Evolutionary conservation across 371 early-diverging fungal species (phyloP).

Genomic region (Paraphysoderma sedebokerense): DNA sequence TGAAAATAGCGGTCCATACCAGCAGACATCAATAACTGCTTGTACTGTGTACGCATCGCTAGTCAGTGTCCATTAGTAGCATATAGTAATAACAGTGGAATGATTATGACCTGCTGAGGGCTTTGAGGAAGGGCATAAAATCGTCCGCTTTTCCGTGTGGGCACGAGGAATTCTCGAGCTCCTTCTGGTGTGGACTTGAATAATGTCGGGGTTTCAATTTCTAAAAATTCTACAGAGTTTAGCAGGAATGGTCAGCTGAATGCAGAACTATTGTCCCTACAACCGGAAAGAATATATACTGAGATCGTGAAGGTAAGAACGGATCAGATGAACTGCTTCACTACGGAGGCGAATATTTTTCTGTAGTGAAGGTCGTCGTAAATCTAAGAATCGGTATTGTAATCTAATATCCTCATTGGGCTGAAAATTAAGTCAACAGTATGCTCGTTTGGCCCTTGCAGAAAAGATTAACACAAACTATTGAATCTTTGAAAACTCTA

Average conservation of each 20-base stretch:
- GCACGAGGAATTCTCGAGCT: slow-evolving; percentile 81
- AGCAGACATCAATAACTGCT: slow-evolving; percentile 80
- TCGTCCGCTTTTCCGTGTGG: slow-evolving; percentile 52
- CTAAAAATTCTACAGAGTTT: slow-evolving; percentile 41
- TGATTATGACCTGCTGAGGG: slow-evolving; percentile 57
- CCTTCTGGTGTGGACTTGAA: slow-evolving; percentile 92
- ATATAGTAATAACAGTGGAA: background rate
- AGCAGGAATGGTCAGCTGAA: no score
- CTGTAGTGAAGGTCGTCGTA: slow-evolving; percentile 59
- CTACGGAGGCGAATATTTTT: slow-evolving; percentile 52
- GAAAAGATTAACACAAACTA: background rate
- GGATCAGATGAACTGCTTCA: slow-evolving; percentile 36
- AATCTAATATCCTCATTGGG: slow-evolving; percentile 66
- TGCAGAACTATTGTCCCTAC: no score
- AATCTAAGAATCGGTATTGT: slow-evolving; percentile 59
- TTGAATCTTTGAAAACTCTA: background rate
- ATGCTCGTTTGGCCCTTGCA: slow-evolving; percentile 3
- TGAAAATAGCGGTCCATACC: slow-evolving; percentile 84
- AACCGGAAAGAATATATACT: no score
- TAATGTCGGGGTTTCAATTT: slow-evolving; percentile 80
- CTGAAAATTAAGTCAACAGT: slow-evolving; percentile 11
- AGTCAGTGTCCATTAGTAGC: background rate
- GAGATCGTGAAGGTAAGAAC: slow-evolving; percentile 37
- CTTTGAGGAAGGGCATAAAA: slow-evolving; percentile 84
- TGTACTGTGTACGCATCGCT: slow-evolving; percentile 29